These are phyloP conservation scores for Penicillium arizonense DNA, from an alignment of 495 filamentous ascomycete species.

Conservation along the genomic window DNA sequence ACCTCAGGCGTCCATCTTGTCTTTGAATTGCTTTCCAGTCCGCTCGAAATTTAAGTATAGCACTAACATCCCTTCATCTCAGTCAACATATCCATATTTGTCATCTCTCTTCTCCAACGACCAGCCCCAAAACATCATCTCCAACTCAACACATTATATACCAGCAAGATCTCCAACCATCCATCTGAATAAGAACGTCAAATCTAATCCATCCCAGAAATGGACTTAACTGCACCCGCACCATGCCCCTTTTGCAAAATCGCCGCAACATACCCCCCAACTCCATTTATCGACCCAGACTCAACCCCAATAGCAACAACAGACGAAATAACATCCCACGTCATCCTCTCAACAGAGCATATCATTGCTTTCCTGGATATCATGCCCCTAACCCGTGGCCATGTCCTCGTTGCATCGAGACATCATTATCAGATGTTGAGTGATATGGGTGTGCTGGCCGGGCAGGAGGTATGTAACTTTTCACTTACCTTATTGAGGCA, in stretches of 20 bases:
- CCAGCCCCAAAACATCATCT: too few species aligned
- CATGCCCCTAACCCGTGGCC: constrained; percentile 75
- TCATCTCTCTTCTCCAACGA: too few species aligned
- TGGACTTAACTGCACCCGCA: constrained; percentile 3
- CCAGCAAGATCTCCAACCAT: too few species aligned
- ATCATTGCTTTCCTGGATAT: constrained; percentile 89
- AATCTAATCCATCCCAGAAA: neutral
- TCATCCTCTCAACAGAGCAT: constrained; percentile 70
- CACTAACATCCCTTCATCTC: too few species aligned
- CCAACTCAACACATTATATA: too few species aligned
- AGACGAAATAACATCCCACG: constrained; percentile 47
- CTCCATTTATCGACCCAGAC: constrained; percentile 19
- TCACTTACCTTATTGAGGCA: neutral
- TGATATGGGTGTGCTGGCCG: constrained; percentile 56
- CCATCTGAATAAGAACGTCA: neutral
- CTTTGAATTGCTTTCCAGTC: too few species aligned
- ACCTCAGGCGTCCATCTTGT: too few species aligned
- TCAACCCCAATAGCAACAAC: constrained; percentile 1
- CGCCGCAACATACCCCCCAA: constrained; percentile 41
- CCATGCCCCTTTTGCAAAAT: constrained; percentile 43
- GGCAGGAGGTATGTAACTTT: constrained; percentile 45
- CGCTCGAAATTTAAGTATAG: too few species aligned
- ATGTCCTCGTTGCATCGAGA: constrained; percentile 74
- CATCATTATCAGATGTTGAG: constrained; percentile 68
- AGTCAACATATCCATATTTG: too few species aligned